phyloP scores from a whole-genome alignment of 2,329 filamentous ascomycete species.

The Botrytis squamosa region DNA sequence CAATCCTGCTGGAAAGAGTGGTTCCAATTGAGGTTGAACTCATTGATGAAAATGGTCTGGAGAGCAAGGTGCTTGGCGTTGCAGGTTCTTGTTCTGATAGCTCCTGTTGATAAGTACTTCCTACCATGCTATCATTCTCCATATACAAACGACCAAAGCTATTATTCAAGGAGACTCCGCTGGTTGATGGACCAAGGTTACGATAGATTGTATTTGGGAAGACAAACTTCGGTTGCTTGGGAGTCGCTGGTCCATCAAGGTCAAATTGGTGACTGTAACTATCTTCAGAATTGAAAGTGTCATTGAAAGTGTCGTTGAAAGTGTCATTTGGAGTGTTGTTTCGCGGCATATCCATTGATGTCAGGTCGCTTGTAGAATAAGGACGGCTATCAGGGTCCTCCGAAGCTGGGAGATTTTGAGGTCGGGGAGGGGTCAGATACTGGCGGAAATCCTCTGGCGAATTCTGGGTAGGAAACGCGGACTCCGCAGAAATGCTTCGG shows the following conservation, averaged over 20 bases:
- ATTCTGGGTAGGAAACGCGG: background rate
- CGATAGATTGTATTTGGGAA: conserved; percentile 1
- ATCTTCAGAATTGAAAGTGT: background rate
- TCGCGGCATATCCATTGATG: conserved; percentile 22
- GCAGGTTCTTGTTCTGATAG: background rate
- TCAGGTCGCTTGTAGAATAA: conserved; percentile 25
- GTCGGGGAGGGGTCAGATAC: conserved; percentile 8
- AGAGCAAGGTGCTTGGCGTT: background rate
- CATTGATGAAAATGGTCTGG: background rate
- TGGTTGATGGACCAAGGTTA: background rate
- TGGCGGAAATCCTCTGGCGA: conserved; percentile 9
- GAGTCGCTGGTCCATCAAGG: conserved; percentile 1
- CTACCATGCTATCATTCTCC: conserved; percentile 6
- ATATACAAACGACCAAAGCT: conserved; percentile 9
- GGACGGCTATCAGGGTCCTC: conserved; percentile 20
- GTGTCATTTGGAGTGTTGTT: conserved; percentile 21
- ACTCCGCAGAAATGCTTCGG: background rate
- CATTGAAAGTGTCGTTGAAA: background rate
- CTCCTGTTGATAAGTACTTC: conserved; percentile 2
- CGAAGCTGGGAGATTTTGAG: conserved; percentile 7
- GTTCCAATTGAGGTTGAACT: conserved; percentile 1
- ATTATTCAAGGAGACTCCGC: conserved; percentile 9
- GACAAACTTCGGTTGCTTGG: conserved; percentile 7
- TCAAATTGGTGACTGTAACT: background rate
- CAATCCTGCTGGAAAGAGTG: conserved; percentile 7